Conservation (phyloP, 441 rosid species). For the Kokia cookei region DNA sequence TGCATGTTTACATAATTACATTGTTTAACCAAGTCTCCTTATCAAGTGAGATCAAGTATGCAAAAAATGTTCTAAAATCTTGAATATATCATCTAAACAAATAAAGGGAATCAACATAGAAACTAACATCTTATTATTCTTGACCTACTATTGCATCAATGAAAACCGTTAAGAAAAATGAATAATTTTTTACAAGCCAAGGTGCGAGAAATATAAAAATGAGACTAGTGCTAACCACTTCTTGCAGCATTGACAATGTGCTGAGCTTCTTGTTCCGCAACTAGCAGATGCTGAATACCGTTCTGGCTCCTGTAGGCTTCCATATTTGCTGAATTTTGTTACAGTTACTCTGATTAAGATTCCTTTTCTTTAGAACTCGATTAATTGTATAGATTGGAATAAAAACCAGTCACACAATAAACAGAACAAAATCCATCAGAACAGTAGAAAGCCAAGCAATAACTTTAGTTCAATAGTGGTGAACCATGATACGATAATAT, state of each 20-base stretch:
- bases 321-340: constrained; percentile 33
- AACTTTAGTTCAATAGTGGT: neutral
- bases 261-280: constrained; percentile 94
- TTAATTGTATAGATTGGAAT: neutral
- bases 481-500: neutral
- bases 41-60: neutral
- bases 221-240: constrained; percentile 27
- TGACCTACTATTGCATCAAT: neutral
- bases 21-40: neutral
- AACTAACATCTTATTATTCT: neutral
- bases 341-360: constrained; percentile 5
- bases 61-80: neutral
- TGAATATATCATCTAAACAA: neutral
- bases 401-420: neutral
- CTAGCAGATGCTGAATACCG: constrained; percentile 84
- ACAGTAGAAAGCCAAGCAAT: neutral
- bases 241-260: constrained; percentile 81
- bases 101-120: neutral
- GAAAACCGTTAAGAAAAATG: neutral
- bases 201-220: neutral
- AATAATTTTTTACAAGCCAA: neutral
- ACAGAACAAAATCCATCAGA: neutral
- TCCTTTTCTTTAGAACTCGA: neutral
- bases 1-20: neutral
- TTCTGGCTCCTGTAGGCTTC: constrained; percentile 63